Evolutionary conservation across 1,284 basidiomycete species (phyloP), one percentile per base, ranked within the genome.

Genomic region (Sanghuangporus baumii): DNA sequence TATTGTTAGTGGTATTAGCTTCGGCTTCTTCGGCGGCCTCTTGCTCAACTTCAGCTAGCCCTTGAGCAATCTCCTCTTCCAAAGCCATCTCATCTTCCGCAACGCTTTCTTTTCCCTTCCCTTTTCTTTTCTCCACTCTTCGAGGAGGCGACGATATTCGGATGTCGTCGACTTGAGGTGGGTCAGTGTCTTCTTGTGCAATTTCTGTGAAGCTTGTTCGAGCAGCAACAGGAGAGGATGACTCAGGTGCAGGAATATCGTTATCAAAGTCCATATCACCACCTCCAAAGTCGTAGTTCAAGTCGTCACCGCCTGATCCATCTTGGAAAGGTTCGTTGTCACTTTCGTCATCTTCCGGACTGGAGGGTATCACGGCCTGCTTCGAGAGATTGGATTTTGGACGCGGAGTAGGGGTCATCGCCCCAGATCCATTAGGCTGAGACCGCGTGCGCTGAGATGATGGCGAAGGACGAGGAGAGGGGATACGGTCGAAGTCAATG

Each of bases 401-500:
- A 74, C 0, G 86, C 85, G 2, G 79, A 76, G 5, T 79, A 77
- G 20, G 82, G 72, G 0, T 76, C 8, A n/a, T 16, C 3, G 20
- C 26, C 76, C 11, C 26, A 18, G 72, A 73, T 38, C 71, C 74
- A 50, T 74, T 76, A 2, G 66, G 68, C 8, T 54, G 59, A 31
- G 73, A 67, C 4, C 78, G 75, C 51, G 73, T 73, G 40, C 78
- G 79, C 38, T 71, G 66, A 3, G 77, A 71, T 31, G 68, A 68
- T 1, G 66, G 66, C 9, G 70, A 67, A 16, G 72, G 69, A 41
- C 78, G 81, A 5, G 87, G 86, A 8, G 89, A 89, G 2, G 89
- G 88, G 0, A 91, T 77, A 52, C 79, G 74, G 72, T 91, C 87
- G 66, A 84, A 90, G 69, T 88, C 81, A 37, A 86, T 71, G 16